phyloP scores from a whole-genome alignment of 768 basidiomycete genomes.

The Leccinum incarnatum region DNA sequence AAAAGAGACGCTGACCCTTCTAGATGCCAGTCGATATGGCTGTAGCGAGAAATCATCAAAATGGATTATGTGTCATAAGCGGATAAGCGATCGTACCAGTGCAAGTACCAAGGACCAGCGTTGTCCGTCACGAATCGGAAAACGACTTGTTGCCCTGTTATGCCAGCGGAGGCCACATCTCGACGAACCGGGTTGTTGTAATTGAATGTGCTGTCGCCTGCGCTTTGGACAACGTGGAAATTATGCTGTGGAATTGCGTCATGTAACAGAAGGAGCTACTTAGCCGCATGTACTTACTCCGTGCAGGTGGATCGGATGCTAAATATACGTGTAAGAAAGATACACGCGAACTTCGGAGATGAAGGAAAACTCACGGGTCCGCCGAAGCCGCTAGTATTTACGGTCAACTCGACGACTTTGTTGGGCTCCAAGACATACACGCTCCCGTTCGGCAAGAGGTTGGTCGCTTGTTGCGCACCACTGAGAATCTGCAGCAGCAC shows the following conservation, averaged over 20 bases:
- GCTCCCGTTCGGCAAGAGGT: conserved; percentile 27
- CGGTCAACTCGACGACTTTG: conserved; percentile 29
- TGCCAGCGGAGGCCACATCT: conserved; percentile 28
- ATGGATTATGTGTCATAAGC: not conserved
- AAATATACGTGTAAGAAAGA: not conserved
- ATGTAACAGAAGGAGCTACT: not conserved
- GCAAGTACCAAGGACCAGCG: conserved; percentile 55
- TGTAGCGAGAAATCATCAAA: conserved; percentile 7
- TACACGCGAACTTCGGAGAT: not conserved
- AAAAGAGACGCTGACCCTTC: conserved; percentile 16
- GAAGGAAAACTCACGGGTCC: conserved; percentile 23
- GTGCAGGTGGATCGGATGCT: conserved; percentile 32
- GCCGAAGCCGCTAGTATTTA: conserved; percentile 2
- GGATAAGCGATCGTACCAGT: conserved; percentile 28
- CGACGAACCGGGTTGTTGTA: conserved; percentile 37
- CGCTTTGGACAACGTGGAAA: conserved; percentile 36
- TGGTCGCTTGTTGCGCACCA: conserved; percentile 34
- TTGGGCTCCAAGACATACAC: conserved; percentile 24
- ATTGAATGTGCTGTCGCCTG: conserved; percentile 29
- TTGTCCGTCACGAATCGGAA: conserved; percentile 64
- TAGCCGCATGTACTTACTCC: conserved; percentile 19
- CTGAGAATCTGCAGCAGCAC: conserved; percentile 45
- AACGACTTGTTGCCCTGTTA: conserved; percentile 41
- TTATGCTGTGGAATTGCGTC: conserved; percentile 27
- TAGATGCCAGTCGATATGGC: conserved; percentile 32